Evolutionary conservation across 331 rosid genomes (phyloP).

Genomic region (Acacia pycnantha): DNA sequence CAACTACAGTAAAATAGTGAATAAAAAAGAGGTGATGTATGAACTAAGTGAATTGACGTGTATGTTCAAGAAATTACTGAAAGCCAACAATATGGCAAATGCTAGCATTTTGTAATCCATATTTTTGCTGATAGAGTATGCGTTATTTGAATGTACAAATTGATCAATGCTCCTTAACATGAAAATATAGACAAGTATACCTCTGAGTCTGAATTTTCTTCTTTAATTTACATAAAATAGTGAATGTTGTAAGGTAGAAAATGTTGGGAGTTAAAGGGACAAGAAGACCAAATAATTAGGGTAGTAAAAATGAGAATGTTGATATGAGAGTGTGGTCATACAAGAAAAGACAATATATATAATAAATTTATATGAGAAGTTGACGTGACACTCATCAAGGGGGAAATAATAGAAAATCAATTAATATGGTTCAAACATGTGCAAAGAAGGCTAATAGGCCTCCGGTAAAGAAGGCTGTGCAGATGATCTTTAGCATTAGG

Average conservation of each 20-base stretch:
- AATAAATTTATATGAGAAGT: background rate
- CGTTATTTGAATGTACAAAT: background rate
- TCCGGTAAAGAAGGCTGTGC: background rate
- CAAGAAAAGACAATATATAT: background rate
- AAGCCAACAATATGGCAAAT: background rate
- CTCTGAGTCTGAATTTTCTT: background rate
- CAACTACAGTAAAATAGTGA: background rate
- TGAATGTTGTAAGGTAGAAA: background rate
- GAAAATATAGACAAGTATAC: background rate
- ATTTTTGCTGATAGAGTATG: background rate
- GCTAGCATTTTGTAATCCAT: background rate
- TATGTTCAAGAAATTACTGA: background rate
- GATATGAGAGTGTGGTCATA: background rate
- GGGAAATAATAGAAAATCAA: background rate
- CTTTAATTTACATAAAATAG: background rate
- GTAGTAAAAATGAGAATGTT: too few species aligned
- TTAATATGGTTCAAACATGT: background rate
- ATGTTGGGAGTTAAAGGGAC: background rate
- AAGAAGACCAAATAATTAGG: background rate
- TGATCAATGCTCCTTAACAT: background rate
- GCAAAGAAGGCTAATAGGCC: background rate
- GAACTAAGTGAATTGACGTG: background rate
- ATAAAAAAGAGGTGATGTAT: background rate
- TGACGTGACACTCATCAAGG: background rate
- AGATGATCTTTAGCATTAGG: background rate